Evolutionary conservation across 495 filamentous ascomycete species (phyloP).

Genomic region (Gamarada debralockiae): DNA sequence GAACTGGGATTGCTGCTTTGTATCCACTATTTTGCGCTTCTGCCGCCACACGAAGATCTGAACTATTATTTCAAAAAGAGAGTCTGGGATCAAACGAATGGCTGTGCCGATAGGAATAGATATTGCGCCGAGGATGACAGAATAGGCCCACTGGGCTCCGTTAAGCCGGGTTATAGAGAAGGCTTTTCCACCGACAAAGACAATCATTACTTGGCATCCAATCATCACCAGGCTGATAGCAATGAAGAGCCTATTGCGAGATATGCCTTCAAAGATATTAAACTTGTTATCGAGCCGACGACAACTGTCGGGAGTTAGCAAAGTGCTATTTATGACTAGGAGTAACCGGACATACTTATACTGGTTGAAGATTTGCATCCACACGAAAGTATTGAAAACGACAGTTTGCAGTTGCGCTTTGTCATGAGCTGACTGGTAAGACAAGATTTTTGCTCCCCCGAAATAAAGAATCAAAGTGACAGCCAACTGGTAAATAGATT

Average conservation of each 20-base stretch:
- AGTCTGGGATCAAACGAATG: constrained; percentile 64
- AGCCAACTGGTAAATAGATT: constrained; percentile 75
- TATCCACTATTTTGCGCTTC: constrained; percentile 42
- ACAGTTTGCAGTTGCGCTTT: constrained; percentile 59
- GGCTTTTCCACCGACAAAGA: constrained; percentile 71
- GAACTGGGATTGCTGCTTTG: constrained; percentile 64
- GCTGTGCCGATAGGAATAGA: constrained; percentile 72
- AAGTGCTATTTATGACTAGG: background rate
- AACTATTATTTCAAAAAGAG: constrained; percentile 59
- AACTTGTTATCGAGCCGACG: constrained; percentile 83
- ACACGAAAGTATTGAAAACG: constrained; percentile 92
- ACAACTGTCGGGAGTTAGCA: constrained; percentile 55
- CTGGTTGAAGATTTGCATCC: constrained; percentile 97
- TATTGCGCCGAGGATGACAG: constrained; percentile 63
- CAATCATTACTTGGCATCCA: constrained; percentile 74
- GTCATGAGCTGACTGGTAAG: constrained; percentile 38
- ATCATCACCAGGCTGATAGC: constrained; percentile 76
- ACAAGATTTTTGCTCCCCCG: constrained; percentile 56
- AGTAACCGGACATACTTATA: constrained; percentile 65
- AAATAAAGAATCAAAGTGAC: constrained; percentile 80
- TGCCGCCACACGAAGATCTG: constrained; percentile 67
- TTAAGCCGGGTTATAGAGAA: constrained; percentile 66
- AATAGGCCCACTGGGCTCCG: constrained; percentile 70
- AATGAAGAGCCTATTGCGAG: constrained; percentile 75
- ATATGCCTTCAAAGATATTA: constrained; percentile 84